These are phyloP conservation scores for Oxalis stricta DNA, from an alignment of 441 rosid genomes.

Conservation along the genomic window DNA sequence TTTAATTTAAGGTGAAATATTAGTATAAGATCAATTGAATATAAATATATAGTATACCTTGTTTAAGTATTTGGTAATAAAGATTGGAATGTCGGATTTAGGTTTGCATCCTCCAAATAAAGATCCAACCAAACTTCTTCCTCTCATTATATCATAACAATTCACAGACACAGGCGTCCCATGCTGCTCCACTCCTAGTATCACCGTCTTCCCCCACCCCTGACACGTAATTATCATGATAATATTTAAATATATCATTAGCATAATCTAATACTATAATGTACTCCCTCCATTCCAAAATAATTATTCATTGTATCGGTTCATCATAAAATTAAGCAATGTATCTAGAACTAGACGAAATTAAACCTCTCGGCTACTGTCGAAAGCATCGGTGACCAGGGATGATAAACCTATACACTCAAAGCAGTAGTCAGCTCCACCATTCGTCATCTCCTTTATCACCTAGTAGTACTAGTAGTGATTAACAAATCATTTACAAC, in stretches of 20 bases:
- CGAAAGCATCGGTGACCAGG: constrained; percentile 32
- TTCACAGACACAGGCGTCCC: constrained; percentile 14
- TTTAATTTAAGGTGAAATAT: no score
- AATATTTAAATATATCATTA: neutral
- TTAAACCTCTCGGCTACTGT: constrained; percentile 43
- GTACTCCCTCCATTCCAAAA: no score
- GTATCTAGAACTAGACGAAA: no score
- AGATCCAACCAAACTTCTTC: constrained; percentile 26
- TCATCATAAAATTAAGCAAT: no score
- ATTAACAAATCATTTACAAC: neutral
- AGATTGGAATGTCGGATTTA: constrained; percentile 29
- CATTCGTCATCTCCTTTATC: constrained; percentile 44
- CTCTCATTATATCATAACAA: constrained; percentile 20
- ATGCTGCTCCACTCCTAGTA: constrained; percentile 30
- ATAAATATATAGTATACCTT: constrained; percentile 11
- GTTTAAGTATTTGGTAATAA: constrained; percentile 21
- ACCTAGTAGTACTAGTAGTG: no score
- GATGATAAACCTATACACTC: constrained; percentile 62
- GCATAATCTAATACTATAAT: no score
- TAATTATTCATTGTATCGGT: no score
- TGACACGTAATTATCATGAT: constrained; percentile 2
- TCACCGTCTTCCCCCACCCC: constrained; percentile 55
- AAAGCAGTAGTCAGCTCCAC: constrained; percentile 70
- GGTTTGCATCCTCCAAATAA: constrained; percentile 43
- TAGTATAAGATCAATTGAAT: no score